Evolutionary conservation across 306 rosid genomes (phyloP), one percentile per base, ranked within the genome.

Genomic region (Quercus dentata): DNA sequence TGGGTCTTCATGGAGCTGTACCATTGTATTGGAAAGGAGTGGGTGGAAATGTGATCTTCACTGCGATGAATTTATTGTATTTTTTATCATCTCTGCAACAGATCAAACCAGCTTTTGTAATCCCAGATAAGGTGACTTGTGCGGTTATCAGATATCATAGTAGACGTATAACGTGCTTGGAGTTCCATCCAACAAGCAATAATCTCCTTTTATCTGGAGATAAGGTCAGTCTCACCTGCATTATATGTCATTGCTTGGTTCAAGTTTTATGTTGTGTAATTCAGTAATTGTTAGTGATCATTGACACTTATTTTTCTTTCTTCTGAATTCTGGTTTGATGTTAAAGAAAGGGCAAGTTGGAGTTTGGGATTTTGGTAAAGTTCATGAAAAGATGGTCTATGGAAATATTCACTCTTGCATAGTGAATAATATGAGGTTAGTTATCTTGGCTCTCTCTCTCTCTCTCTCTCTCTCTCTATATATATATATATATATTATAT

Each of bases 331-430:
- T 80, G 82, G 52, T 79, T 75, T 81, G 58, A 74, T 77, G 61
- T 30, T 75, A 71, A 86, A 94, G 98, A 94, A 91, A 92, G 98
- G 98, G 76, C 98, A 94, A 87, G 86, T 94, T 87, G 98, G 98
- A 86, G 91, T 94, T 49, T 94, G 98, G 98, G 97, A 94, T 84
- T 94, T 86, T 69, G 87, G 17, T 63, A 92, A 85, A 77, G 94
- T 94, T 33, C 75, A 92, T n/a, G 98, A 94, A 86, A 92, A 86
- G 83, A 83, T 89, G 54, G 98, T 92, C 59, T 94, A 92, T 81
- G 94, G 92, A 73, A 80, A 88, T 78, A 87, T 92, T 75, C 98
- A 94, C 82, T 94, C 97, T 11, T 90, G 97, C 79, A 76, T 92
- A 56, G 81, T 91, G 58, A 94, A 91, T 82, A 94, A 91, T 69